A percentile compares a stretch with the other conserved stretches of the same genome.
Evolutionary conservation across 83 land plant genomes (phyloP).

Genomic region (Picea mariana): DNA sequence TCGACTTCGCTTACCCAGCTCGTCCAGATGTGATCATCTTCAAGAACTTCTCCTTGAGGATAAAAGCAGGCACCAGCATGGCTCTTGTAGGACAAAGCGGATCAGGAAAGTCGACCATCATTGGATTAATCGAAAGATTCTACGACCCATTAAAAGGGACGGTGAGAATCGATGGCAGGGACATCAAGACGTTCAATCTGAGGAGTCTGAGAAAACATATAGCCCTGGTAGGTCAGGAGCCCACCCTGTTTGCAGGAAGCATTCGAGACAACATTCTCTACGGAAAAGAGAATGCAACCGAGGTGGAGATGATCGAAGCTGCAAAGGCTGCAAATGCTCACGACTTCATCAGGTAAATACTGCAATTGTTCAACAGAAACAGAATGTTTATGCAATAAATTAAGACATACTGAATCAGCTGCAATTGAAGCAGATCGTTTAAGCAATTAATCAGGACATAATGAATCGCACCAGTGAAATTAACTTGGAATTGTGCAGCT

Average conservation of each 20-base stretch:
- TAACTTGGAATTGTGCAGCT: neutral
- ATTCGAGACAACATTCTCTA: no score
- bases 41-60: constrained; percentile 37
- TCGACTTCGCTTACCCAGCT: constrained; percentile 62
- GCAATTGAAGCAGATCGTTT: neutral
- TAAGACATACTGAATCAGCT: neutral
- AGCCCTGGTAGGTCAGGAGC: no score
- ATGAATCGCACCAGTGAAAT: neutral
- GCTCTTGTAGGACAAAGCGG: constrained; percentile 70
- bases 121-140: constrained; percentile 59
- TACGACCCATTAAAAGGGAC: constrained; percentile 56
- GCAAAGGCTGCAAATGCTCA: constrained; percentile 48
- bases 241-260: no score
- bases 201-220: no score
- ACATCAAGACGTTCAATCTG: constrained; percentile 44
- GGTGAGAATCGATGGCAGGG: constrained; percentile 53
- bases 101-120: constrained; percentile 60
- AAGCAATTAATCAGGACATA: no score
- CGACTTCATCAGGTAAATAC: constrained; percentile 34
- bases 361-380: neutral
- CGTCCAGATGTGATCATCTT: constrained; percentile 50
- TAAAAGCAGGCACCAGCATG: constrained; percentile 49
- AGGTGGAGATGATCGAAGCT: constrained; percentile 45
- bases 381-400: no score
- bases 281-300: constrained; percentile 23